Base-by-base conservation (phyloP, 2,329 filamentous ascomycete genomes). In the Coniella vitis region DNA sequence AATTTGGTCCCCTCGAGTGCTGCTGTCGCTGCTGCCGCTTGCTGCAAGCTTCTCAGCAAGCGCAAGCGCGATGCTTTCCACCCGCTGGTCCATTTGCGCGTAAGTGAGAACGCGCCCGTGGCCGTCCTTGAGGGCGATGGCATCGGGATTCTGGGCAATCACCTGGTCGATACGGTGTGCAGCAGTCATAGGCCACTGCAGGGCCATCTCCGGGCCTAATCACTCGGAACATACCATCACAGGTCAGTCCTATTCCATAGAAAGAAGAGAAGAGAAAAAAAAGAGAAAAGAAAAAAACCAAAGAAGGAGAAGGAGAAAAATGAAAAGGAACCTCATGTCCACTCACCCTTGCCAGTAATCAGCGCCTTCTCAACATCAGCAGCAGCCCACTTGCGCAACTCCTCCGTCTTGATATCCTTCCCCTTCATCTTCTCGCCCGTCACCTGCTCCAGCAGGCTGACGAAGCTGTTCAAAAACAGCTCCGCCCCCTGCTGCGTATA, bases 81-180 rank as follows among this genome's bases (percentile, higher is more conserved):
- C 58, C 3, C 64, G 62, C 7, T 51, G 14, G 16, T 48, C 55
- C 56, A 74, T 58, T 4, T 63, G 49, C 4, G n/a, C 12, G 53
- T 74, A 75, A 1, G 68, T 70, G 4, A 57, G 31, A 2, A 21
- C 31, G 8, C 38, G 50, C 14, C 58, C 59, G 17, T 38, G 20
- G 7, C 44, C 49, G 34, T 61, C 59, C n/a, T 45, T 56, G 12
- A 59, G 22, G 0, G 58, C 53, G 14, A 48, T 34, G 14, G 52
- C 40, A 19, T 45, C 32, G 2, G 36, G 38, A 37, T 56, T 47
- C 46, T 57, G 20, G 7, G 19, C 14, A 10, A 56, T 54, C 5
- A 72, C 58, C 4, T 69, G 48, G 45, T 67, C 63, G 44, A 73
- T 60, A 4, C 63, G 63, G 39, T 66, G 61, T 3, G 59, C 39